Evolutionary conservation across 2,329 filamentous ascomycete genomes (phyloP).

Genomic region (Fusarium sp.): DNA sequence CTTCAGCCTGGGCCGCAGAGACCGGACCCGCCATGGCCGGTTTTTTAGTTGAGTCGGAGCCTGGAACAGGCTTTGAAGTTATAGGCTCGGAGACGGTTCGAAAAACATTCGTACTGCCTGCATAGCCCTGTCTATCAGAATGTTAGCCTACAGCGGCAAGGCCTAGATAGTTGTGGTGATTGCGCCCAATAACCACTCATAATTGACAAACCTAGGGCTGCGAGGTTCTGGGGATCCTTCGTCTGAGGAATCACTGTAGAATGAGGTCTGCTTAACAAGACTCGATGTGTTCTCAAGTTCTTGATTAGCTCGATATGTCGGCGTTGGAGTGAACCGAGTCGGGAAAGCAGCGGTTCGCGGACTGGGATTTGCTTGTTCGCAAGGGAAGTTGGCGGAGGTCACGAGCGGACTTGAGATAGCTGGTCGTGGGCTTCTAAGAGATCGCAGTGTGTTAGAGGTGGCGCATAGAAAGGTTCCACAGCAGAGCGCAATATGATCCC

Average conservation of each 20-base stretch:
- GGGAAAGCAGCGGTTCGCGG: constrained; percentile 42
- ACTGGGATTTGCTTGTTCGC: constrained; percentile 55
- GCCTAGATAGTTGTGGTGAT: neutral
- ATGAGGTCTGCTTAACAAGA: constrained; percentile 43
- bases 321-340: constrained; percentile 42
- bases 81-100: constrained; percentile 57
- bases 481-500: constrained; percentile 36
- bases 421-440: constrained; percentile 58
- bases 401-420: constrained; percentile 61
- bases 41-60: constrained; percentile 50
- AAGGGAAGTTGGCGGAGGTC: constrained; percentile 54
- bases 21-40: constrained; percentile 60
- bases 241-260: constrained; percentile 51
- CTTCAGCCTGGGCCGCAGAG: constrained; percentile 52
- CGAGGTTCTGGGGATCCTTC: constrained; percentile 47
- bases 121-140: constrained; percentile 39
- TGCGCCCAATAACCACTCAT: neutral
- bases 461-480: constrained; percentile 37
- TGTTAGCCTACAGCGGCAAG: constrained; percentile 19
- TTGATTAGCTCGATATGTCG: constrained; percentile 28
- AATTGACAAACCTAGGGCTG: constrained; percentile 46
- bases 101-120: constrained; percentile 58
- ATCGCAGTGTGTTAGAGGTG: constrained; percentile 25
- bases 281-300: constrained; percentile 19
- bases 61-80: constrained; percentile 55